Evolutionary conservation across 805 yeast species (phyloP), one percentile per base, ranked within the genome.

Genomic region (Ogataea ramenticola): DNA sequence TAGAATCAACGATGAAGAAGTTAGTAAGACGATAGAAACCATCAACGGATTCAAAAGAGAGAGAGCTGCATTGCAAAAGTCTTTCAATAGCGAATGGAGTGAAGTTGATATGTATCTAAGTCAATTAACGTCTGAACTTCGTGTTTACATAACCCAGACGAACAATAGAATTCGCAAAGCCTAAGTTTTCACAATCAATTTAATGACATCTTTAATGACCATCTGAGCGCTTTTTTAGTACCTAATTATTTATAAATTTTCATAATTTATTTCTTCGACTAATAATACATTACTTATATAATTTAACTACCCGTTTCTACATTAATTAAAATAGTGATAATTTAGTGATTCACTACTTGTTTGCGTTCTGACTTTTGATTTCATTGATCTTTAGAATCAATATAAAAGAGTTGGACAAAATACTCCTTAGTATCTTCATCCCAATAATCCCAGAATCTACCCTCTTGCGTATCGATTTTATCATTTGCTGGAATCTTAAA

Each of bases 401-500:
- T 17, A 49, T 76, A 88, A 51, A 85, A 70, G 39, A 88, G 58
- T 61, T 89, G 97, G 15, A 89, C 54, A 55, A 78, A 86, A 52
- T 77, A 86, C 47, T 77, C 82, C 46, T 74, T 74, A 1, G 80
- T 67, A 54, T 86, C 95, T 8, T 57, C 59, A 58, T 89, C 95
- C 82, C 86, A 89, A 57, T 70, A 74, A 54, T 82, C 77, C 84
- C 89, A 86, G 31, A 77, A 72, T 10, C 65, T 65, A 15, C 63
- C 68, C 19, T 67, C 70, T 7, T 47, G 41, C 40, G 55, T 46
- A 47, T 74, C 79, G 14, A 79, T 67, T 21, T 79, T 77, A 19
- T 57, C 67, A 15, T n/a, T n/a, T n/a, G 78, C 70, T 1, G 95
- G 95, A 12, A 93, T 70, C 46, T 86, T 81, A 45, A 91, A 67